A percentile compares a stretch with the other conserved stretches of the same genome.
phyloP scores from a whole-genome alignment of 2,329 filamentous ascomycete genomes.

The Escovopsis weberi region DNA sequence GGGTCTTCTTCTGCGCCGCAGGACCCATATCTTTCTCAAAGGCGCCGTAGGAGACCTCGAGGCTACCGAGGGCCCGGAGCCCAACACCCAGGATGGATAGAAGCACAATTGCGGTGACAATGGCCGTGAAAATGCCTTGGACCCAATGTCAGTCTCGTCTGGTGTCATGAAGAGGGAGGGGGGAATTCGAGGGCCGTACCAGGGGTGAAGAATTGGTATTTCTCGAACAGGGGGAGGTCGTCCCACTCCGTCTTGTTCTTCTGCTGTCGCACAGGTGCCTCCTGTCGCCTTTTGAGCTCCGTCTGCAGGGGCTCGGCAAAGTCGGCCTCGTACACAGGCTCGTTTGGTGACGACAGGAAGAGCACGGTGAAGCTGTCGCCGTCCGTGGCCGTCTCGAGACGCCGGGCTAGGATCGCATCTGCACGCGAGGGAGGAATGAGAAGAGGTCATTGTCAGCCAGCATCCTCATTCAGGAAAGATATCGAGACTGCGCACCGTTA shows the following conservation, averaged over 20 bases:
- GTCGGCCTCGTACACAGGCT: constrained; percentile 47
- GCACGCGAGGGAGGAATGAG: constrained; percentile 7
- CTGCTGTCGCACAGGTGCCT: constrained; percentile 13
- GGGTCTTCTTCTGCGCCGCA: constrained; percentile 66
- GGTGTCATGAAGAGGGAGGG: background rate
- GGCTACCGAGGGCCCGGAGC: constrained; percentile 58
- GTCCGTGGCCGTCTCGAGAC: constrained; percentile 24
- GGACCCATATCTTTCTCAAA: constrained; percentile 95
- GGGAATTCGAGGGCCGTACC: constrained; percentile 32
- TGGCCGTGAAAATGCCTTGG: constrained; percentile 75
- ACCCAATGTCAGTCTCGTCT: background rate
- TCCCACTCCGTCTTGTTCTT: constrained; percentile 25
- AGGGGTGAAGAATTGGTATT: constrained; percentile 87
- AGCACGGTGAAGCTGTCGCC: constrained; percentile 55
- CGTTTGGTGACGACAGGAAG: constrained; percentile 51
- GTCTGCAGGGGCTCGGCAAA: constrained; percentile 50
- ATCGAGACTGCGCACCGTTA: constrained; percentile 24
- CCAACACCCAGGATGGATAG: constrained; percentile 67
- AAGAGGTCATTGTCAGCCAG: no score
- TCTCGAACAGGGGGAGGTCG: constrained; percentile 59
- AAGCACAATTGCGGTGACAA: constrained; percentile 56
- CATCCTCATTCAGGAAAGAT: no score
- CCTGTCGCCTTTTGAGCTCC: constrained; percentile 53
- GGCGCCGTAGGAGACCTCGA: constrained; percentile 83
- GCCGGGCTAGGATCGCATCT: constrained; percentile 38